phyloP scores from a whole-genome alignment of 2,329 filamentous ascomycete species.

The Aspergillaceae sp. region DNA sequence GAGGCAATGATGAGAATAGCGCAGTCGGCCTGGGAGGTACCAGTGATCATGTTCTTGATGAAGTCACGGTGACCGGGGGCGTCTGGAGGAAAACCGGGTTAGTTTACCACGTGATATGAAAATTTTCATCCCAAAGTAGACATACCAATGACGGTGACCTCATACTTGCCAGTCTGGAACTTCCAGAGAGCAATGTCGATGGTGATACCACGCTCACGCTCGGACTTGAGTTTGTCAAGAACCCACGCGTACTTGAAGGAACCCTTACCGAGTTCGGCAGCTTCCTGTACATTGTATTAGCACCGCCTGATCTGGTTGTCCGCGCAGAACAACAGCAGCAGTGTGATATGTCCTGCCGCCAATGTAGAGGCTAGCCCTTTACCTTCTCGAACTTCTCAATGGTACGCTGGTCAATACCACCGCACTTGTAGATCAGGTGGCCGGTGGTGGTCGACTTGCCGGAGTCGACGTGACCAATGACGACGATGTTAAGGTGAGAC shows the following conservation, averaged over 20 bases:
- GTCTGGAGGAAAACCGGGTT: conserved; percentile 44
- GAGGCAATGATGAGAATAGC: conserved; percentile 99
- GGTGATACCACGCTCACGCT: conserved; percentile 99
- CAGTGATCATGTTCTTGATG: conserved; percentile 99
- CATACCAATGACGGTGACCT: conserved; percentile 93
- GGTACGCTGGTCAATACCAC: conserved; percentile 99
- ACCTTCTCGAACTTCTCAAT: conserved; percentile 99
- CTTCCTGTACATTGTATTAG: conserved; percentile 59
- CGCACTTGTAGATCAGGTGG: conserved; percentile 99
- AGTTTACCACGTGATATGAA: not conserved
- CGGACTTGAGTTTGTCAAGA: conserved; percentile 99
- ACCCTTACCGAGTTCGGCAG: conserved; percentile 97
- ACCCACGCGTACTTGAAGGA: conserved; percentile 99
- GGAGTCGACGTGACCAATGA: conserved; percentile 99
- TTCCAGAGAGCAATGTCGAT: conserved; percentile 99
- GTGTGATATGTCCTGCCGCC: conserved; percentile 26
- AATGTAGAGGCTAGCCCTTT: not conserved
- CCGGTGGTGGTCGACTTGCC: conserved; percentile 96
- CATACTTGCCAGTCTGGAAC: conserved; percentile 98
- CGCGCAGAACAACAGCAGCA: conserved; percentile 7
- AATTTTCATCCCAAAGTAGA: conserved; percentile 15
- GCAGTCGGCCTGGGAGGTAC: conserved; percentile 99
- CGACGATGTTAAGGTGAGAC: conserved; percentile 94
- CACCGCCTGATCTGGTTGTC: not conserved
- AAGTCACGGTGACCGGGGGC: conserved; percentile 99